phyloP scores from a whole-genome alignment of 2,329 filamentous ascomycete genomes.

The Paecilomyces niveus region DNA sequence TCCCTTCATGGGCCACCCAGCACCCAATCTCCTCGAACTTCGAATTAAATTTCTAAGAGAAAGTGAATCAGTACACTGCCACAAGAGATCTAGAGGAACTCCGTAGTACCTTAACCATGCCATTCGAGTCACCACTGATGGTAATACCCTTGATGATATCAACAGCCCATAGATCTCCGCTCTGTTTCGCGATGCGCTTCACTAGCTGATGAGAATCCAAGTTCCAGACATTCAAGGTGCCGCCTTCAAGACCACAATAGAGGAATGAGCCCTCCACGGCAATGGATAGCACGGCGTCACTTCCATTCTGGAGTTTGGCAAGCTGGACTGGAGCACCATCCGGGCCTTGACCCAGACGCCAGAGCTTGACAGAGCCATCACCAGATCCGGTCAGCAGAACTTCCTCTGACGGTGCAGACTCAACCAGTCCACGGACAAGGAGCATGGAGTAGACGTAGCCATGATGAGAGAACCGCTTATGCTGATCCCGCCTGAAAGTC shows the following conservation, averaged over 20 bases:
- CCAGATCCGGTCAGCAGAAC: constrained; percentile 86
- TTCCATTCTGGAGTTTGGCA: constrained; percentile 56
- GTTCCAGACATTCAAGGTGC: constrained; percentile 93
- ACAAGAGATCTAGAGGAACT: background rate
- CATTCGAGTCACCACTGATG: constrained; percentile 83
- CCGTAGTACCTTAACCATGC: constrained; percentile 68
- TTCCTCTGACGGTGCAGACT: constrained; percentile 60
- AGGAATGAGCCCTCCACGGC: constrained; percentile 85
- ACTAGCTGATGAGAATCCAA: constrained; percentile 88
- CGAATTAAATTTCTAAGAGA: constrained; percentile 60
- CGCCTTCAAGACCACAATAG: constrained; percentile 81
- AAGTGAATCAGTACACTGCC: constrained; percentile 8
- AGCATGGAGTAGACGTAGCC: constrained; percentile 98
- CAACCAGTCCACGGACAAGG: constrained; percentile 65
- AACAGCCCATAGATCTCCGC: constrained; percentile 76
- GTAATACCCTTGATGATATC: constrained; percentile 79
- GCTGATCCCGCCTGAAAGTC: constrained; percentile 73
- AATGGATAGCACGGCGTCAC: constrained; percentile 65
- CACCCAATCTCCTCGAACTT: constrained; percentile 73
- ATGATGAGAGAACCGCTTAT: constrained; percentile 84
- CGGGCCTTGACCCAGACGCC: constrained; percentile 60
- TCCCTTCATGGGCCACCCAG: constrained; percentile 79
- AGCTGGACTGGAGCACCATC: constrained; percentile 63
- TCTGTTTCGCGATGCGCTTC: constrained; percentile 73
- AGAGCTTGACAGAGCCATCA: constrained; percentile 92